Evolutionary conservation across 129 eudicot genomes (phyloP).

Genomic region (Silybum marianum): DNA sequence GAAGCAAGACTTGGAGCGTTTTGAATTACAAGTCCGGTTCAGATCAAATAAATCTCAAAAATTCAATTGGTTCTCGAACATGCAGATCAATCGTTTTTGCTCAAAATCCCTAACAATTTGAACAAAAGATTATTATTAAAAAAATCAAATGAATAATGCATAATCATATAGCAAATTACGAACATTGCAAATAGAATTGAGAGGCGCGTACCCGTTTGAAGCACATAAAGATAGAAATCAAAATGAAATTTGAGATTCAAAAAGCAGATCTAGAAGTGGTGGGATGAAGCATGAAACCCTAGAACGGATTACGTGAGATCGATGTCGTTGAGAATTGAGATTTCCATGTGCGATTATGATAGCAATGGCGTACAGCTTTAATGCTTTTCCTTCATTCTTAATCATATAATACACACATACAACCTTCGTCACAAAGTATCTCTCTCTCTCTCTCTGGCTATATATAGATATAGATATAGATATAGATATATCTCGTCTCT

Average conservation of each 20-base stretch:
- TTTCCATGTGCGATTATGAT: slow-evolving; percentile 31
- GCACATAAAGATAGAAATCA: background rate
- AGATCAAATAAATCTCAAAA: slow-evolving; percentile 18
- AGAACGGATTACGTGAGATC: slow-evolving; percentile 15
- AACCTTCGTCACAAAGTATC: slow-evolving; percentile 5
- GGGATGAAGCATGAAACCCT: slow-evolving; percentile 20
- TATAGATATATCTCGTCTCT: background rate
- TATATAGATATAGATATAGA: background rate
- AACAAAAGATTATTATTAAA: background rate
- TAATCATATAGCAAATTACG: background rate
- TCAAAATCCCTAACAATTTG: slow-evolving; percentile 23
- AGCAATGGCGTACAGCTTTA: slow-evolving; percentile 26
- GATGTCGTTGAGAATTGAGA: background rate
- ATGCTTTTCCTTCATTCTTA: slow-evolving; percentile 33
- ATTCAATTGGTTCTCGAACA: slow-evolving; percentile 16
- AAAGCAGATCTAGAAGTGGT: slow-evolving; percentile 31
- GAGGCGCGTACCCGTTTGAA: slow-evolving; percentile 23
- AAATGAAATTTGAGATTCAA: background rate
- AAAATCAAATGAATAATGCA: slow-evolving; percentile 10
- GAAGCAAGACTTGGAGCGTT: slow-evolving; percentile 18
- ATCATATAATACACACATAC: slow-evolving; percentile 34
- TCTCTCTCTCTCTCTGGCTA: background rate
- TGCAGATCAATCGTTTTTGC: slow-evolving; percentile 31
- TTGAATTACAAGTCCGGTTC: slow-evolving; percentile 8
- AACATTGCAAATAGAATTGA: slow-evolving; percentile 3